Evolutionary conservation across 768 basidiomycete species (phyloP), one percentile per base, ranked within the genome.

Genomic region (Lyophyllum decastes): DNA sequence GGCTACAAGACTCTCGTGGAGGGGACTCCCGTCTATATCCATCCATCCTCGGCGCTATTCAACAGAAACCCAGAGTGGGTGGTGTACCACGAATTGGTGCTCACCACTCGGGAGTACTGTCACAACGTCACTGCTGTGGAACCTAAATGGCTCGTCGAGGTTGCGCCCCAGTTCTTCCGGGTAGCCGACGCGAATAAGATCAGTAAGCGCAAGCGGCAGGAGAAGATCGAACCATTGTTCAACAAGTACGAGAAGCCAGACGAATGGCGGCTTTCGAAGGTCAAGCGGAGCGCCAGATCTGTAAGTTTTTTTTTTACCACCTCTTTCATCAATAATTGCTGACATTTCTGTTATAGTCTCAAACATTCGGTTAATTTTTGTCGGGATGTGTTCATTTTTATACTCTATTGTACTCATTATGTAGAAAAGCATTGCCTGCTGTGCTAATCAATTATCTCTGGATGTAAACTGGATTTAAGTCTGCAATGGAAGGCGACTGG

Each of bases 1-100:
- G 96, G 97, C 7, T 99, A 98, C 81, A 99, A 98, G 75, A 96
- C 95, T 0, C 86, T 96, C 11, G 92, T 94, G 2, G 95, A 97
- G 73, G 94, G 94, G 33, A 98, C 97, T n/a, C 97, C 96, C 0
- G 95, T 99, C 49, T 98, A 96, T 73, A 94, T 99, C 54, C 97
- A 99, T 74, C 97, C 95, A 0, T 96, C 96, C 1, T 95, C 94
- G 2, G 92, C 95, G 5, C 79, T 99, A 19, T 99, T 98, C 82
- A 98, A 99, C 69, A 88, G 95, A 38, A 89, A 90, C 38, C 97
- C 97, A 0, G 96, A 98, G 73, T 97, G 95, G 94, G 76, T 92
- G 40, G 87, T 95, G 47, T 96, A 99, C 75, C 94, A 99, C 70
- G 97, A 98, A 71, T 72, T 99, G 66, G 89, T 98, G 52, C 78